Evolutionary conservation across 257 asterid genomes (phyloP), one percentile per base, ranked within the genome.

Genomic region (Galeopsis tetrahit): DNA sequence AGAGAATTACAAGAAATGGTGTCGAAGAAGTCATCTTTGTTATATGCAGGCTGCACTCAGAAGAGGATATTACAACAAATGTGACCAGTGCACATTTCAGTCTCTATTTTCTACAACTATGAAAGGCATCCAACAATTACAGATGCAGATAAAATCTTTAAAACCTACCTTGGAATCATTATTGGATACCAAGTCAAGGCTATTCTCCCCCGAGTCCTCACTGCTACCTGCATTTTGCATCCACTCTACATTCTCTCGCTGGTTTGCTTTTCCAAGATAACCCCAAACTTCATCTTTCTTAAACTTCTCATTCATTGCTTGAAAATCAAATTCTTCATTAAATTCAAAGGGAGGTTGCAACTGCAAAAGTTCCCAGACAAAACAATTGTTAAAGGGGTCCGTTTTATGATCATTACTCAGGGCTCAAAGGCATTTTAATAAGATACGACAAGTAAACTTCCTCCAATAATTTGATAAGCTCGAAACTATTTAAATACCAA

Each of bases 241-340:
- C n/a, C 82, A 82, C 70, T 76, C 85, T 52, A 28, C 63, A 52
- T 77, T 70, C 38, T 81, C 84, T 58, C 70, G 68, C 71, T 76
- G 86, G 81, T 81, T 86, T 78, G 86, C 76, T 80, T 82, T 86
- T 70, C 92, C 96, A 60, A 86, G 88, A 74, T 82, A 60, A 60
- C 93, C 97, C 97, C 96, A 90, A 44, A 90, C 81, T 79, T 90
- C 96, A 65, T 88, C 93, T 75, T 88, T 90, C 63, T 86, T 90
- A 44, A 90, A 90, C 82, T 88, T 90, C 86, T 88, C 96, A 36
- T 90, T 88, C 96, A 90, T 86, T 71, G 90, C 96, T 82, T 79
- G 88, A 69, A 88, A 86, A 80, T 90, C 93, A 63, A 90, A 88
- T 75, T 90, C 96, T 75, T 88, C 93, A 13, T 75, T 78, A 57